Conservation (phyloP, 345 rosid species). For the Brassica napus region DNA sequence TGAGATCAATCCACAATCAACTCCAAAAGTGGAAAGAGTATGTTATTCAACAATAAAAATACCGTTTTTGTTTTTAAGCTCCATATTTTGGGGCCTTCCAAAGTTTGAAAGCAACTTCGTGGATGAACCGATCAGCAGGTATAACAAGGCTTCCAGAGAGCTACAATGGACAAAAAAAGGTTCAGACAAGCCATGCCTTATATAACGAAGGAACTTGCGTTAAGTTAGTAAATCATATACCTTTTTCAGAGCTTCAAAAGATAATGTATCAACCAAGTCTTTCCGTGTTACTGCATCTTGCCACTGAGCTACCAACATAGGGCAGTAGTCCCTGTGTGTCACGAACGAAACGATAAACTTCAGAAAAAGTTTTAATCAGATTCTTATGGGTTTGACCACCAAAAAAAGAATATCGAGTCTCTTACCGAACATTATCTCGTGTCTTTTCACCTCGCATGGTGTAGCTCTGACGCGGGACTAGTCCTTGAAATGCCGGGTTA, state of each 20-base stretch:
- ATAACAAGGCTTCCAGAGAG: slow-evolving; percentile 69
- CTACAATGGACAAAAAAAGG: slow-evolving; percentile 39
- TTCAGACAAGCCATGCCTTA: neutral
- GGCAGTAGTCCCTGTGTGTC: slow-evolving; percentile 66
- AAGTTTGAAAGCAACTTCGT: slow-evolving; percentile 95
- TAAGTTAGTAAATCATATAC: slow-evolving; percentile 20
- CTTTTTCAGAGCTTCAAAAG: slow-evolving; percentile 71
- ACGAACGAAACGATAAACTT: slow-evolving; percentile 20
- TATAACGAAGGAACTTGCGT: neutral
- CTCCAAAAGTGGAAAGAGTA: slow-evolving; percentile 9
- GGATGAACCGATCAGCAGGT: slow-evolving; percentile 88
- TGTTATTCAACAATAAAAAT: slow-evolving; percentile 8
- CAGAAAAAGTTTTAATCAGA: neutral
- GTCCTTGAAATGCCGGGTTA: slow-evolving; percentile 45
- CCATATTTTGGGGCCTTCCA: slow-evolving; percentile 99
- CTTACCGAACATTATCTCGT: slow-evolving; percentile 71
- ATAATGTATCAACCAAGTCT: slow-evolving; percentile 62
- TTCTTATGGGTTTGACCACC: no score
- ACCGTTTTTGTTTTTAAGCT: slow-evolving; percentile 48
- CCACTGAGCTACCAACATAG: slow-evolving; percentile 88
- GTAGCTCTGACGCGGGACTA: slow-evolving; percentile 79
- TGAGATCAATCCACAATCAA: slow-evolving; percentile 12
- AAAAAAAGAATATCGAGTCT: neutral
- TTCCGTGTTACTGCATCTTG: slow-evolving; percentile 84
- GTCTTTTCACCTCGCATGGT: slow-evolving; percentile 72